Percentiles rank a stretch among this genome's conserved stretches.
These are phyloP conservation scores for Eucalyptus fibrosa DNA, from an alignment of 345 rosid genomes.

Conservation along the genomic window DNA sequence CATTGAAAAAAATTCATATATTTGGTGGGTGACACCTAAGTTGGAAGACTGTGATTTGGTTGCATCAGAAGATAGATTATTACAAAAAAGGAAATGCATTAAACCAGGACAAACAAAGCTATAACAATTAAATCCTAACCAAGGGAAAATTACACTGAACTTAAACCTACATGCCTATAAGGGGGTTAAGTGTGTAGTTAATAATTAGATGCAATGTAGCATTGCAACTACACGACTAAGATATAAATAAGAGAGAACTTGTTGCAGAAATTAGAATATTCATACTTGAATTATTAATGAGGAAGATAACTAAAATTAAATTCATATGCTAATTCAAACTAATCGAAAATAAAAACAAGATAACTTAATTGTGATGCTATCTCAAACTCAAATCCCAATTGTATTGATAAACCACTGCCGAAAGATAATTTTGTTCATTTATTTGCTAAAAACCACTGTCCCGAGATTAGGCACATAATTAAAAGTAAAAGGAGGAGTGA, in stretches of 20 bases:
- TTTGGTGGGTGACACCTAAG: no score
- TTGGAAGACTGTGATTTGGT: no score
- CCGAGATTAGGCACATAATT: neutral
- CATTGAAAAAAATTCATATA: no score
- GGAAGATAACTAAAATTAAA: neutral
- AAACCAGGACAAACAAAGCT: neutral
- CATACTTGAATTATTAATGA: neutral
- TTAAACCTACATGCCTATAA: neutral
- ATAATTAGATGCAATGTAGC: neutral
- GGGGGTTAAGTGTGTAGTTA: neutral
- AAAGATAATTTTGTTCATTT: no score
- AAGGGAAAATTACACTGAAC: neutral
- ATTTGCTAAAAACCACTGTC: neutral
- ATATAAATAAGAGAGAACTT: neutral
- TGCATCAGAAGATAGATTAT: no score
- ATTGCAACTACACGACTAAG: neutral
- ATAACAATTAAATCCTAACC: neutral
- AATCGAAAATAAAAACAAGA: neutral
- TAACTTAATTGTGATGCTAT: neutral
- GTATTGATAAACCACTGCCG: neutral
- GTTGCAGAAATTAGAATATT: neutral
- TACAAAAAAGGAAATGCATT: neutral
- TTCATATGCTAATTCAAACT: neutral
- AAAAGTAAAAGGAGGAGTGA: neutral
- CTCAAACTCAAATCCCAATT: neutral